Evolutionary conservation across 2,329 filamentous ascomycete species (phyloP).

Genomic region (Capronia americana): DNA sequence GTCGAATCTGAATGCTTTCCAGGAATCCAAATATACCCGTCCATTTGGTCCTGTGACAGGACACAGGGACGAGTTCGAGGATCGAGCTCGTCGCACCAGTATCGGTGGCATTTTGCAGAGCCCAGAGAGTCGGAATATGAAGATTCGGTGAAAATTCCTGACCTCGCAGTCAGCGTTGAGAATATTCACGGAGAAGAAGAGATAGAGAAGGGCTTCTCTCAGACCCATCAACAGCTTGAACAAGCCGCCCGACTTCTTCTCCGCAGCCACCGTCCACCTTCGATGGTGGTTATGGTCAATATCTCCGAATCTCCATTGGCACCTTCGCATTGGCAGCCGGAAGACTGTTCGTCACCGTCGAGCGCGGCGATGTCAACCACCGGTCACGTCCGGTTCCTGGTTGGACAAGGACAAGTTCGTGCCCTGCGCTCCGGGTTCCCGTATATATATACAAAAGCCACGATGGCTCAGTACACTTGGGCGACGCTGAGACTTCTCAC

Average conservation of each 20-base stretch:
- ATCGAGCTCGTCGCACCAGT: constrained; percentile 49
- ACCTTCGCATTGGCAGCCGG: no score
- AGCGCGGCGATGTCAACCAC: no score
- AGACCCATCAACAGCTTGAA: constrained; percentile 8
- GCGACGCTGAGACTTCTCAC: no score
- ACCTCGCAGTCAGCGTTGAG: not conserved
- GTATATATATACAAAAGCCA: no score
- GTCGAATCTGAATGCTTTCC: constrained; percentile 13
- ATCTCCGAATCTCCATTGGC: constrained; percentile 5
- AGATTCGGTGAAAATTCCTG: constrained; percentile 5
- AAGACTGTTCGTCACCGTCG: no score
- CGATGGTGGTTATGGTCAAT: not conserved
- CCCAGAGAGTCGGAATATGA: constrained; percentile 44
- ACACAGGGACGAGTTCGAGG: constrained; percentile 35
- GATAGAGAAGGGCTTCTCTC: constrained; percentile 17
- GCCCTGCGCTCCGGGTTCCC: no score
- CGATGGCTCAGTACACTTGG: no score
- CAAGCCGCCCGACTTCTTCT: constrained; percentile 9
- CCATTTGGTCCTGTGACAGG: constrained; percentile 26
- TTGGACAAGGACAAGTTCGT: no score
- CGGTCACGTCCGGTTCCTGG: no score
- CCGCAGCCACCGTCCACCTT: constrained; percentile 1
- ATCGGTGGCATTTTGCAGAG: constrained; percentile 52
- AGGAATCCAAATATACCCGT: constrained; percentile 30
- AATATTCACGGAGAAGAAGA: not conserved